Base-by-base conservation (phyloP, 257 asterid genomes). In the Prunella vulgaris region DNA sequence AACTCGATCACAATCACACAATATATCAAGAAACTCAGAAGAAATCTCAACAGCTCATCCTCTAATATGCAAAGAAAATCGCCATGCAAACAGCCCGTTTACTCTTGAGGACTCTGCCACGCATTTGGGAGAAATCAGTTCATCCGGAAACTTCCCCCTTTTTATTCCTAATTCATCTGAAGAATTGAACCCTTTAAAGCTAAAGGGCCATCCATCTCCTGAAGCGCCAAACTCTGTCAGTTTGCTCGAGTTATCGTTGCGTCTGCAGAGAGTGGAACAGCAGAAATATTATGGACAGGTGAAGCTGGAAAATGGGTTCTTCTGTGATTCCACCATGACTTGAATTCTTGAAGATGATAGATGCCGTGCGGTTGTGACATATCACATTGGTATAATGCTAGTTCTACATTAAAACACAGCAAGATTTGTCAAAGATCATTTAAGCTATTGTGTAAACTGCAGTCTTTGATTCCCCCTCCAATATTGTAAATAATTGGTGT, bases 231-330 rank as follows among this genome's bases (percentile, higher is more conserved):
- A 77, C 52, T 79, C 88, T 0, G 81, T 88, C 5, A 68, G 76
- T 83, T 69, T 86, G 83, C 70, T 76, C 18, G 88, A 88, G 51
- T 57, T 88, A 69, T 88, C 93, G 1, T 72, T 86, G 10, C 88
- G 81, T 78, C 80, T 88, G 69, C 86, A 80, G 58, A 80, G 93
- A 62, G 86, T 88, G 12, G 89, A 84, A 69, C 78, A 81, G 67
- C 86, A 78, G 85, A 86, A 78, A 67, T 53, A 75, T 24, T 73
- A 67, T 30, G 64, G 66, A 2, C 77, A 77, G 75, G 77, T 82
- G 74, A 82, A 83, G 77, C 82, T 71, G 64, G 87, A 85, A 78
- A 78, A 75, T 14, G 71, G 70, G 32, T 17, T 42, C 72, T 61
- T 76, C 54, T 64, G 74, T 35, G 32, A 66, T 17, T 84, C 79